A percentile compares a stretch with the other conserved stretches of the same genome.
These are phyloP conservation scores for Neophaeococcomyces aloes DNA, from an alignment of 2,329 filamentous ascomycete species.

Conservation along the genomic window DNA sequence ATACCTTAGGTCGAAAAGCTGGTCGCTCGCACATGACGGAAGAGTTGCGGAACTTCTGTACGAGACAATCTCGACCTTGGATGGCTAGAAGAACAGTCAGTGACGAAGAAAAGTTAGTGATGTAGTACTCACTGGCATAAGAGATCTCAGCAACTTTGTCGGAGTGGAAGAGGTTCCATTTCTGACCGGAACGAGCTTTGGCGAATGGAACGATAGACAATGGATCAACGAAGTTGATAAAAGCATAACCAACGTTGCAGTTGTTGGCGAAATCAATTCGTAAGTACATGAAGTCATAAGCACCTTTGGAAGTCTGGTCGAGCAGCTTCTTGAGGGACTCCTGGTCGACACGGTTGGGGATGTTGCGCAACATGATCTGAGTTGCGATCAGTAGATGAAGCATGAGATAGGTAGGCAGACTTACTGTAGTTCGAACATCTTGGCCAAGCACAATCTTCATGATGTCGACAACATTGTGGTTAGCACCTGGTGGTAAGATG, in stretches of 20 bases:
- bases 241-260: conserved; percentile 91
- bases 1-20: conserved; percentile 73
- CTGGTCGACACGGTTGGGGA: conserved; percentile 77
- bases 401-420: conserved; percentile 22
- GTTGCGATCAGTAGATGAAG: conserved; percentile 9
- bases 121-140: conserved; percentile 66
- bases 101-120: not conserved
- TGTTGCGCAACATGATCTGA: conserved; percentile 88
- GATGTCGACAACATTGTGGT: conserved; percentile 36
- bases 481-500: conserved; percentile 19
- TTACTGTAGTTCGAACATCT: conserved; percentile 65
- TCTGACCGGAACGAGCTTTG: conserved; percentile 56
- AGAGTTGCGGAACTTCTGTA: conserved; percentile 94
- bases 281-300: conserved; percentile 91
- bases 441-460: conserved; percentile 45
- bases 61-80: conserved; percentile 79
- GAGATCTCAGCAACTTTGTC: conserved; percentile 83
- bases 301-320: conserved; percentile 65
- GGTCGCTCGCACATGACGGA: conserved; percentile 83
- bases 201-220: conserved; percentile 43
- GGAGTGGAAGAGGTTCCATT: conserved; percentile 70
- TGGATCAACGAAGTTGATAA: conserved; percentile 77
- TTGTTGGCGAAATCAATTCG: conserved; percentile 79
- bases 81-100: conserved; percentile 49
- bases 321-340: conserved; percentile 67